Base-by-base conservation (phyloP, 176 grass and related monocot species). In the Urochloa ruziziensis region DNA sequence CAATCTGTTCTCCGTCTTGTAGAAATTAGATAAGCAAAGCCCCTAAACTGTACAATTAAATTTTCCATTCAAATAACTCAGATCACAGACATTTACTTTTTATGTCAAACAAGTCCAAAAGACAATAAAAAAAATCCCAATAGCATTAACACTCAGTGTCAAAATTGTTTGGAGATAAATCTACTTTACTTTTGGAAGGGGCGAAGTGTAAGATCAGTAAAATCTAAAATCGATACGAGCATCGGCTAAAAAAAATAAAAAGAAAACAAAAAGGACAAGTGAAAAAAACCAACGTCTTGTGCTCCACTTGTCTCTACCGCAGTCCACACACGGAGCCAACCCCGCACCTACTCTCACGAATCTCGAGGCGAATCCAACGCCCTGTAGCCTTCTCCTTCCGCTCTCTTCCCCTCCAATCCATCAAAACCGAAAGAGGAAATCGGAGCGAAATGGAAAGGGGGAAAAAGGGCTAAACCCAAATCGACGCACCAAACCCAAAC, bases 401-500 rank as follows among this genome's bases (percentile, higher is more conserved):
- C 49, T 54, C 5, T 6, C 78, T 18, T 42, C 42, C 62, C 37
- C 28, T 27, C 64, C 21, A 57, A 74, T 79, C 74, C 62, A 76
- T 59, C 33, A 58, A 58, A 56, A 66, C 70, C 40, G 49, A 70
- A 65, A n/a, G 36, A 29, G 27, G 58, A 81, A 66, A 74, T 21
- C 27, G 28, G 78, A 58, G 28, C 19, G 35, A 71, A 83, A 73
- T 32, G 75, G 63, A 51, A 70, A 63, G n/a, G 33, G 72, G 60
- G 2, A 77, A 76, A 77, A 23, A 11, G 46, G 42, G 82, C 73
- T 67, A 83, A 90, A 90, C 84, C 89, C 80, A 78, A 90, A 80
- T 77, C 49, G 87, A 85, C 52, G 56, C 73, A 89, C 87, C 87
- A 85, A 86, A 90, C 79, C 79, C 66, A 83, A 37, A 48, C 73